phyloP scores from a whole-genome alignment of 179 eudicot genomes.

The Silene vulgaris region DNA sequence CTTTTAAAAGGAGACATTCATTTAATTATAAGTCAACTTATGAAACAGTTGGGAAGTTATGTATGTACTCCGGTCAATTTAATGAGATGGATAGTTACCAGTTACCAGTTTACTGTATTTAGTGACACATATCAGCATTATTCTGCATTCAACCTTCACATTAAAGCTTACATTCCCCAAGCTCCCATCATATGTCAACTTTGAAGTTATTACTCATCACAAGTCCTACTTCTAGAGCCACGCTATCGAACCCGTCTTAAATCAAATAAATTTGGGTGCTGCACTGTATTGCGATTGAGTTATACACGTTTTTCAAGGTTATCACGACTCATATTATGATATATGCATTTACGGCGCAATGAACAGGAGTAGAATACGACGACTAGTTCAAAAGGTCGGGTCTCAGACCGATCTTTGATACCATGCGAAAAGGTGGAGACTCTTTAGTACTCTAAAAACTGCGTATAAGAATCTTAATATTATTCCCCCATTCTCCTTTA shows the following conservation, averaged over 20 bases:
- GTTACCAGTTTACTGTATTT: conserved; percentile 14
- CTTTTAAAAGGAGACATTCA: conserved; percentile 19
- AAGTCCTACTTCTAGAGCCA: background rate
- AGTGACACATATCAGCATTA: background rate
- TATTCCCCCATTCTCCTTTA: no score
- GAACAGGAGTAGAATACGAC: no score
- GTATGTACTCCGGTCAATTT: conserved; percentile 22
- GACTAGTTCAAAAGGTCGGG: no score
- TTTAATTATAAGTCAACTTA: conserved; percentile 26
- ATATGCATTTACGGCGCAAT: no score
- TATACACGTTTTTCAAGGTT: no score
- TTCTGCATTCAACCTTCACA: conserved; percentile 9
- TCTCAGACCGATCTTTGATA: no score
- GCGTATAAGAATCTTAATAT: no score
- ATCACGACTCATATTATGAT: no score
- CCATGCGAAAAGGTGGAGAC: no score
- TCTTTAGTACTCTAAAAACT: no score
- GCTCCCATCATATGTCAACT: conserved; percentile 8
- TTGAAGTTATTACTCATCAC: background rate
- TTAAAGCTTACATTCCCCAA: conserved; percentile 20
- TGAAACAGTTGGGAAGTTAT: conserved; percentile 26
- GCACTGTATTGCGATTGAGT: no score
- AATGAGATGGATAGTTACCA: conserved; percentile 20
- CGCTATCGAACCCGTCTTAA: background rate
- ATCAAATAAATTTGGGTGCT: background rate